Evolutionary conservation across 139 green algal species (phyloP).

Genomic region (Nannochloris sp.): DNA sequence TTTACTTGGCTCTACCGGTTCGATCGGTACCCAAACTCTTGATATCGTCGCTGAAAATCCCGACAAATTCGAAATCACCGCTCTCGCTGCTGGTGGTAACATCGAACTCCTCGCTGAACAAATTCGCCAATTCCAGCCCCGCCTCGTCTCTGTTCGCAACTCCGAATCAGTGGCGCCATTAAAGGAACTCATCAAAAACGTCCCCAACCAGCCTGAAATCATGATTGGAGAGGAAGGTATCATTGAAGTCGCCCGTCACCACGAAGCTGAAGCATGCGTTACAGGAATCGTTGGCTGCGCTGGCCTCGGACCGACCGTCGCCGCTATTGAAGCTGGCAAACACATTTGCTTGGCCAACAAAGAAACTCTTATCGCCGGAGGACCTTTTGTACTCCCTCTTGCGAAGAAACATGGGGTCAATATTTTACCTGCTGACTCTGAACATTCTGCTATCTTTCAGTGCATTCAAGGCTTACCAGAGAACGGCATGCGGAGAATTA

Average conservation of each 20-base stretch:
- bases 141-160: constrained; percentile 81
- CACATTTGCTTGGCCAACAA: constrained; percentile 99
- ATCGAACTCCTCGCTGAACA: constrained; percentile 85
- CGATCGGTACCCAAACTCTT: constrained; percentile 98
- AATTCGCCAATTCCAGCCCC: constrained; percentile 73
- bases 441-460: constrained; percentile 99
- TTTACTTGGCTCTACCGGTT: constrained; percentile 88
- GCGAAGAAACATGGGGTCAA: constrained; percentile 83
- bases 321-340: constrained; percentile 93
- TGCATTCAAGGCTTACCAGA: constrained; percentile 89
- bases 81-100: constrained; percentile 88
- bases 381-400: constrained; percentile 88
- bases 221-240: constrained; percentile 78
- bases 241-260: constrained; percentile 63
- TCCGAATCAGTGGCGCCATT: constrained; percentile 37
- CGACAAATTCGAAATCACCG: constrained; percentile 90
- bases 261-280: constrained; percentile 35
- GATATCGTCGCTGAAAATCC: constrained; percentile 95
- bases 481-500: constrained; percentile 89
- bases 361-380: constrained; percentile 95
- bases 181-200: constrained; percentile 44
- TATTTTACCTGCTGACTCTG: constrained; percentile 94
- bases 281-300: constrained; percentile 97
- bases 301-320: constrained; percentile 90
- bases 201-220: constrained; percentile 78